phyloP scores from a whole-genome alignment of 257 asterid genomes.

The Solanum verrucosum region DNA sequence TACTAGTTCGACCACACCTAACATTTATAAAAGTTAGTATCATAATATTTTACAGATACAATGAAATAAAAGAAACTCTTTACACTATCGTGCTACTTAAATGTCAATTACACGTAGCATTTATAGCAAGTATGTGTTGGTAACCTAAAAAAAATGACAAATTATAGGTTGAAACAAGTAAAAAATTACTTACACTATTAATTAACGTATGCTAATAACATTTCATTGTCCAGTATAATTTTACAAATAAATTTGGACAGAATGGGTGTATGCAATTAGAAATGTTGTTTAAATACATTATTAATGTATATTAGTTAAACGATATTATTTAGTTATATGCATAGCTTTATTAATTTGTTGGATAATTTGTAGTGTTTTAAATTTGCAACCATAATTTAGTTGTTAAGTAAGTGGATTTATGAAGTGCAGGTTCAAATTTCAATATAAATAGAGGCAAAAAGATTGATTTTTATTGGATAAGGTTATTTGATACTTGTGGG shows the following conservation, averaged over 20 bases:
- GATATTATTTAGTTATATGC: neutral
- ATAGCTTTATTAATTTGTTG: neutral
- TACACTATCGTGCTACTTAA: neutral
- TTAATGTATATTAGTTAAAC: neutral
- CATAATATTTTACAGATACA: neutral
- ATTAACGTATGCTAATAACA: neutral
- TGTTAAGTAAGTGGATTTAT: neutral
- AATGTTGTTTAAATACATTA: too few species aligned
- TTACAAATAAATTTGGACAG: neutral
- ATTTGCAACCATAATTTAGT: neutral
- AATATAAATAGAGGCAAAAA: neutral
- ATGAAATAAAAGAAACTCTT: neutral
- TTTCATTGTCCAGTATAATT: neutral
- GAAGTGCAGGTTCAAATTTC: neutral
- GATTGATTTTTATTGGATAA: neutral
- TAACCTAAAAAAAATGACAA: neutral
- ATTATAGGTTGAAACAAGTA: neutral
- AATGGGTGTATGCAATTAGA: neutral
- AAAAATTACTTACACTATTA: neutral
- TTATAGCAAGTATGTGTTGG: neutral
- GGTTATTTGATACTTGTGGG: neutral
- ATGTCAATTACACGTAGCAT: neutral
- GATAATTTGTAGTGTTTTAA: neutral
- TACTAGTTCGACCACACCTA: too few species aligned
- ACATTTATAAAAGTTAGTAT: neutral